Evolutionary conservation across 2,329 filamentous ascomycete genomes (phyloP).

Genomic region (Aspergillus sp.): DNA sequence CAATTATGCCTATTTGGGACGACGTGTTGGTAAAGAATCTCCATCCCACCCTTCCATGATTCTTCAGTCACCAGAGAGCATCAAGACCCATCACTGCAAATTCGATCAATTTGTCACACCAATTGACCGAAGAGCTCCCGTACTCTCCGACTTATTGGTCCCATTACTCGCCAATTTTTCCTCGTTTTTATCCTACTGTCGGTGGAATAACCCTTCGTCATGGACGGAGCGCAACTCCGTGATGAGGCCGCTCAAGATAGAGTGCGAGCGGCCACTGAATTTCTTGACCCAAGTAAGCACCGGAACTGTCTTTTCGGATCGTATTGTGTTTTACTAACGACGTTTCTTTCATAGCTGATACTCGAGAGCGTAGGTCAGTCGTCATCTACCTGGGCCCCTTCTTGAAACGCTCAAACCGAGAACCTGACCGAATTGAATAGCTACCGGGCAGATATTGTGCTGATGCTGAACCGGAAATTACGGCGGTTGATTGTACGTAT

Average conservation of each 20-base stretch:
- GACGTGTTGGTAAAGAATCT: conserved; percentile 25
- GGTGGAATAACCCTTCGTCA: conserved; percentile 36
- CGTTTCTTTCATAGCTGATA: conserved; percentile 51
- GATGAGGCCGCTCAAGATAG: conserved; percentile 84
- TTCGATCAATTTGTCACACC: neutral
- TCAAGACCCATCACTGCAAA: conserved; percentile 16
- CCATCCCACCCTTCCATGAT: conserved; percentile 21
- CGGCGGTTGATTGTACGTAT: conserved; percentile 56
- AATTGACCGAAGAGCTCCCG: neutral
- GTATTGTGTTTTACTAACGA: neutral
- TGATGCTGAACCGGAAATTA: conserved; percentile 65
- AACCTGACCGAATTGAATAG: conserved; percentile 51
- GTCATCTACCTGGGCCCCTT: neutral
- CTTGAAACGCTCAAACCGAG: neutral
- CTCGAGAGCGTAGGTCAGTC: conserved; percentile 54
- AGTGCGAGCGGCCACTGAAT: conserved; percentile 84
- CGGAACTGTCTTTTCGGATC: neutral
- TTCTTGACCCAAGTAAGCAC: conserved; percentile 82
- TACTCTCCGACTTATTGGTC: conserved; percentile 13
- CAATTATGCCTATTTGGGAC: conserved; percentile 37
- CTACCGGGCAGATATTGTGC: conserved; percentile 85
- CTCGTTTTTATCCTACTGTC: conserved; percentile 10
- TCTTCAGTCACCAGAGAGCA: conserved; percentile 1
- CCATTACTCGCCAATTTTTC: conserved; percentile 4
- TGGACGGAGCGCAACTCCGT: conserved; percentile 74